These are phyloP conservation scores for Lactarius quietus DNA, from an alignment of 768 basidiomycete species.

Conservation along the genomic window DNA sequence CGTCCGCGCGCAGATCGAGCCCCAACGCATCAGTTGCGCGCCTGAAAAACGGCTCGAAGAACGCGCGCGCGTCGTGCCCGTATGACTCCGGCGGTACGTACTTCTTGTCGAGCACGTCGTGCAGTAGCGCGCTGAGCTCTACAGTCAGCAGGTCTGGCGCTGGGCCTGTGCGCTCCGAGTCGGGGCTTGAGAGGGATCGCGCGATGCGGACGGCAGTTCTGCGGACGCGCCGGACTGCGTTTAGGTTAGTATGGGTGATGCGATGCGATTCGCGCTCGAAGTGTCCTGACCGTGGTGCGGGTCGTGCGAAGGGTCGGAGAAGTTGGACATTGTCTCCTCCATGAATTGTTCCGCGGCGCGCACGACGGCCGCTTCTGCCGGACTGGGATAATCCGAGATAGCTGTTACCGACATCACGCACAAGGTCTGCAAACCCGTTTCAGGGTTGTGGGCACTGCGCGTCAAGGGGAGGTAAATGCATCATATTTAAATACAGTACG, in stretches of 20 bases:
- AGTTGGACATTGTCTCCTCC: conserved; percentile 67
- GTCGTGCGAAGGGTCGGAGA: conserved; percentile 75
- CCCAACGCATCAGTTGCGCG: conserved; percentile 28
- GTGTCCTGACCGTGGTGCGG: conserved; percentile 57
- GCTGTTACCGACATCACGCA: conserved; percentile 9
- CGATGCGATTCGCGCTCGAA: not conserved
- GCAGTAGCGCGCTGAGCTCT: conserved; percentile 84
- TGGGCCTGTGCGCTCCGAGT: not conserved
- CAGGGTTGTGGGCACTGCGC: not conserved
- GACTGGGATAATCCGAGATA: conserved; percentile 47
- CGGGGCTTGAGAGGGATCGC: conserved; percentile 34
- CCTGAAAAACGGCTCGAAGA: conserved; percentile 64
- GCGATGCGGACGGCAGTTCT: conserved; percentile 73
- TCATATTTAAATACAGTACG: not conserved
- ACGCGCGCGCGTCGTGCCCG: conserved; percentile 58
- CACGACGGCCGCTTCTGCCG: conserved; percentile 50
- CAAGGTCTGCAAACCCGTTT: too few relatives aligned
- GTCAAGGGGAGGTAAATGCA: not conserved
- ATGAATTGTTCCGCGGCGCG: conserved; percentile 64
- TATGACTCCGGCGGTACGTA: conserved; percentile 54
- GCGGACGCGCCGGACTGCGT: conserved; percentile 74
- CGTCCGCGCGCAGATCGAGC: conserved; percentile 52
- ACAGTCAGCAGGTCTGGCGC: conserved; percentile 68
- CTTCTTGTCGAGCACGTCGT: conserved; percentile 86
- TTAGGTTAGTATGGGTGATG: not conserved